Percentiles rank a stretch among this genome's conserved stretches.
These are phyloP conservation scores for Phytophthora hybrid DNA, from an alignment of 352 stramenopile genomes.

Conservation along the genomic window DNA sequence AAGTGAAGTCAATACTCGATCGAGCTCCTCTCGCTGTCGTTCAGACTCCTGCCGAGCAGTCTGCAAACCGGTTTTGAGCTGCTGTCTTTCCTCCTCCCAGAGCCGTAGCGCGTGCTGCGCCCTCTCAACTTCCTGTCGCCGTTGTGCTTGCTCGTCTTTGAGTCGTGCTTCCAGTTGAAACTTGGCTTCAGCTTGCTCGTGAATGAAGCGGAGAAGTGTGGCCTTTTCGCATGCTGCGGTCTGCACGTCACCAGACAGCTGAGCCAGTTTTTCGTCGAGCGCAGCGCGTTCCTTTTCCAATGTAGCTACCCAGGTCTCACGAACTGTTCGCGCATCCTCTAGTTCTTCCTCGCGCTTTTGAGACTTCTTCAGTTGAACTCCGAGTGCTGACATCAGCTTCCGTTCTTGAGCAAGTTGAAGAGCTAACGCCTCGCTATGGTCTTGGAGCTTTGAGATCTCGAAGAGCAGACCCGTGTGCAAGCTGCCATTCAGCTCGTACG, in stretches of 20 bases:
- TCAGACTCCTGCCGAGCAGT: slow-evolving; percentile 43
- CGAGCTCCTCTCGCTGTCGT: slow-evolving; percentile 37
- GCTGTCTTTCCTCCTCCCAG: slow-evolving; percentile 54
- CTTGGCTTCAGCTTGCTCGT: slow-evolving; percentile 77
- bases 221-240: slow-evolving; percentile 75
- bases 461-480: slow-evolving; percentile 81
- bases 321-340: slow-evolving; percentile 62
- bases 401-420: slow-evolving; percentile 72
- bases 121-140: slow-evolving; percentile 39
- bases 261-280: slow-evolving; percentile 56
- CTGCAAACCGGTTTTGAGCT: slow-evolving; percentile 46
- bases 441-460: slow-evolving; percentile 78
- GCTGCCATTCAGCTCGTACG: slow-evolving; percentile 71
- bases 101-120: slow-evolving; percentile 49
- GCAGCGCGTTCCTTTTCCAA: slow-evolving; percentile 64
- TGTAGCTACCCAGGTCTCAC: slow-evolving; percentile 57
- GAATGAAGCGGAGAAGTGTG: slow-evolving; percentile 78
- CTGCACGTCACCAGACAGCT: slow-evolving; percentile 52
- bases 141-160: slow-evolving; percentile 59
- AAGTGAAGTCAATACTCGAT: slow-evolving; percentile 34
- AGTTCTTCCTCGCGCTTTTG: slow-evolving; percentile 49
- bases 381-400: slow-evolving; percentile 44
- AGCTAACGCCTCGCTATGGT: slow-evolving; percentile 66
- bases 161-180: slow-evolving; percentile 65
- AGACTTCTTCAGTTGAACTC: slow-evolving; percentile 39